Base-by-base conservation (phyloP, 495 filamentous ascomycete genomes). In the Annulohypoxylon nitens region DNA sequence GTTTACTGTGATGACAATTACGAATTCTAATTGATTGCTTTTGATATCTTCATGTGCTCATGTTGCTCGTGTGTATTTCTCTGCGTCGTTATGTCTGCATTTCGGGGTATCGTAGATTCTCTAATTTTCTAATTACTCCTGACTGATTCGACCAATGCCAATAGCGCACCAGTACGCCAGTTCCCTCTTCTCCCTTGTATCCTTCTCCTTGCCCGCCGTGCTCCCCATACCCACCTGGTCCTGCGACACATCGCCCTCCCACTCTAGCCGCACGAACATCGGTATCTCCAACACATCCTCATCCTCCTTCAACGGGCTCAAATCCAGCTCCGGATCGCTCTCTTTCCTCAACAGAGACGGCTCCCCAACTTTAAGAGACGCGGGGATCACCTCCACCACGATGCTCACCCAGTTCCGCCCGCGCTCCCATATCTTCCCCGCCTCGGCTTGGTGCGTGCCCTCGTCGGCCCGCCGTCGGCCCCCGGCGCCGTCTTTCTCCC, bases 241-340 rank as follows among this genome's bases (percentile, higher is more conserved):
- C 50, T 89, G 88, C 59, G 88, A 88, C 4, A 86, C 85, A 71
- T 97, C 94, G 37, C 88, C 87, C 81, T 98, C 95, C 90, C 93
- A 99, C 80, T 97, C 94, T 71, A 97, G 85, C 48, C 93, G 87
- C 75, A 98, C 93, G 81, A 95, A 95, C 61, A 99, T 88, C 39
- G 96, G 95, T 73, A 98, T 95, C 85, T 99, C 96, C 37, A 98
- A 82, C n/a, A 97, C 86, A 76, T 97, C 93, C 72, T 96, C 94
- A 74, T 95, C 92, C 61, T 93, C 90, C 65, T 83, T 87, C 37
- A 90, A 69, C 64, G 80, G 81, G 0, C 72, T 63, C 51, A 55
- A 39, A 55, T 79, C 80, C 37, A 70, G 73, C 45, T 67, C 80
- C 47, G 33, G 71, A 64, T 66, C 78, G 54, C 73, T 74, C 7